Base-by-base conservation (phyloP, 163 green algal species). In the Smithsoniella earleae region DNA sequence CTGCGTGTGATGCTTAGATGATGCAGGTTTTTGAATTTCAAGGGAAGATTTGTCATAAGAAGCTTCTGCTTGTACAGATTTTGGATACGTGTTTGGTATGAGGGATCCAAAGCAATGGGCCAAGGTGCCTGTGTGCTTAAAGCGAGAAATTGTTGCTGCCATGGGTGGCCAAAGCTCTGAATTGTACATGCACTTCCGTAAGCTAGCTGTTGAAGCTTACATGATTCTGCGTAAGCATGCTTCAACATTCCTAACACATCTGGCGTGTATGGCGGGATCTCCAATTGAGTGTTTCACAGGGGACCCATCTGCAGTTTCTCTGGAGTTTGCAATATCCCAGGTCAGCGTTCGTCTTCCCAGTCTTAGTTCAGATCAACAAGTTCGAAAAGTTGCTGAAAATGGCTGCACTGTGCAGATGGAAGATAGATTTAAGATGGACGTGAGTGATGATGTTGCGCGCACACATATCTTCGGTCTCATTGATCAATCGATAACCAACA, bases 361-460 rank as follows among this genome's bases (percentile, higher is more conserved):
- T n/a, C n/a, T n/a, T n/a, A n/a, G n/a, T n/a, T n/a, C n/a, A n/a
- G n/a, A n/a, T n/a, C n/a, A n/a, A n/a, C n/a, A n/a, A n/a, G n/a
- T n/a, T n/a, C n/a, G n/a, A n/a, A 64, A 6, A 36, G 49, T 13
- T 13, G 8, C 8, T 18, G 13, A 27, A 18, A 6, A 64, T 64
- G 6, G 49, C 49, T 8, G 6, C 8, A 10, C 6, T 64, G 31
- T 13, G 58, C 25, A 69, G 58, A 69, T 69, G 58, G 27, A 69
- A 69, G 58, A 69, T 4, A 69, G 58, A 69, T 69, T 69, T 31
- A 69, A 69, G 58, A 69, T 69, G 58, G 58, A 69, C 58, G 58
- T 69, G 16, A 69, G 58, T 38, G 58, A 69, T 38, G 58, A 69
- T 34, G 58, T 69, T 38, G 58, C 58, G 13, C 31, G 58, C 8